A percentile compares a stretch with the other conserved stretches of the same genome.
Evolutionary conservation across 2,329 filamentous ascomycete genomes (phyloP).

Genomic region (Stemphylium lycopersici): DNA sequence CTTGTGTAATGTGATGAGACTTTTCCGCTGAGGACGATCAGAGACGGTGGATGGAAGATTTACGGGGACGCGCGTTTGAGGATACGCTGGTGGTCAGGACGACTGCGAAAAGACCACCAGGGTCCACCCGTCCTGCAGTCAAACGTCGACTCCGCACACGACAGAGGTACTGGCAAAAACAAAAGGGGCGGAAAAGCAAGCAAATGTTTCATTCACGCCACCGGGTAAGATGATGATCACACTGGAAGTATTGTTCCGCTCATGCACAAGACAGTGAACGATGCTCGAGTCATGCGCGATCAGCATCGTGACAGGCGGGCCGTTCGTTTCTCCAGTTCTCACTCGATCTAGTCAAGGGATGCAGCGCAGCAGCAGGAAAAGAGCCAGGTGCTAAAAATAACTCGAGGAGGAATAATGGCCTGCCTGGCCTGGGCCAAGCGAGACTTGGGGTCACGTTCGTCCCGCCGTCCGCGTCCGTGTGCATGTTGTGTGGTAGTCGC

Average conservation of each 20-base stretch:
- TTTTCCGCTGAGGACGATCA: conserved; percentile 2
- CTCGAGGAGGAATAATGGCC: not conserved
- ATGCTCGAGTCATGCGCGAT: conserved; percentile 1
- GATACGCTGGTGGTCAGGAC: conserved; percentile 11
- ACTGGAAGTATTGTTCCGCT: not conserved
- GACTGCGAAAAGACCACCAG: not conserved
- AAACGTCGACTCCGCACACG: conserved; percentile 2
- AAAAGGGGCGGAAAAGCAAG: not conserved
- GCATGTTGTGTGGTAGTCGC: not conserved
- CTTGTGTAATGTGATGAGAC: conserved; percentile 1
- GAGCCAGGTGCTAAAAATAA: conserved; percentile 5
- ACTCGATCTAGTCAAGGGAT: not conserved
- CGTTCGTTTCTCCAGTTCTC: conserved; percentile 9
- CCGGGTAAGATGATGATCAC: no score
- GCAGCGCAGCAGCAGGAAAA: not conserved
- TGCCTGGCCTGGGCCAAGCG: conserved; percentile 1
- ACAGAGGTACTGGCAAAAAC: conserved; percentile 1
- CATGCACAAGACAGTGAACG: not conserved
- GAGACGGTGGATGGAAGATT: conserved; percentile 5
- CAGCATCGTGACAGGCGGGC: conserved; percentile 8
- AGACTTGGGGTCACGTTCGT: not conserved
- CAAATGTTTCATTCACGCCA: not conserved
- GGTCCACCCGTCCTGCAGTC: not conserved
- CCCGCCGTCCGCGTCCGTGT: not conserved
- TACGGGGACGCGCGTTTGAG: conserved; percentile 18